Evolutionary conservation across 306 rosid species (phyloP).

Genomic region (Aeschynomene evenia): DNA sequence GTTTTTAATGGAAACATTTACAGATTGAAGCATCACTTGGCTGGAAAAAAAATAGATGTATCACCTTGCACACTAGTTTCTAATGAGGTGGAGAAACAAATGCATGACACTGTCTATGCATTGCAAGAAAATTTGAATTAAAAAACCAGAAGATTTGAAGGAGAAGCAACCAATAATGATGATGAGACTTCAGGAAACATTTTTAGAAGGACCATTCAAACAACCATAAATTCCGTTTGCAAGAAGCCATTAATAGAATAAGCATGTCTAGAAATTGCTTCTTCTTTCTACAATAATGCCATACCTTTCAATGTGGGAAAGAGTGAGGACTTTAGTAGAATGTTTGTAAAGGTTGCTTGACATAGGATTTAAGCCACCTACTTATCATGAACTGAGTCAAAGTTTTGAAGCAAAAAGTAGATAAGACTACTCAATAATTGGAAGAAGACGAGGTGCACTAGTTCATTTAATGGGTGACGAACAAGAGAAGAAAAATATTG

Average conservation of each 20-base stretch:
- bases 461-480: too few species aligned
- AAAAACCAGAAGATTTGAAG: neutral
- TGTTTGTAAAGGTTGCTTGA: neutral
- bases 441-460: neutral
- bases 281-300: neutral
- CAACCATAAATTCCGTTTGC: too few species aligned
- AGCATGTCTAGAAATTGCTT: neutral
- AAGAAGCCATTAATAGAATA: neutral
- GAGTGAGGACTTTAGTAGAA: neutral
- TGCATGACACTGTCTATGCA: neutral
- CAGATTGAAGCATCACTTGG: neutral
- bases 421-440: neutral
- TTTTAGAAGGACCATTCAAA: neutral
- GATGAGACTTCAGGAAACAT: neutral
- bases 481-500: too few species aligned
- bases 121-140: neutral
- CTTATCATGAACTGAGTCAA: too few species aligned
- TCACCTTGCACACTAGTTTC: neutral
- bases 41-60: neutral
- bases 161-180: too few species aligned
- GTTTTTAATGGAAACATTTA: neutral
- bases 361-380: neutral
- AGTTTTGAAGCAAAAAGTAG: neutral
- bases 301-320: neutral
- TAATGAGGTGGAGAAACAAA: neutral